Percentiles rank a stretch among this genome's conserved stretches.
Evolutionary conservation across 495 filamentous ascomycete genomes (phyloP).

Genomic region (Neurospora discreta): DNA sequence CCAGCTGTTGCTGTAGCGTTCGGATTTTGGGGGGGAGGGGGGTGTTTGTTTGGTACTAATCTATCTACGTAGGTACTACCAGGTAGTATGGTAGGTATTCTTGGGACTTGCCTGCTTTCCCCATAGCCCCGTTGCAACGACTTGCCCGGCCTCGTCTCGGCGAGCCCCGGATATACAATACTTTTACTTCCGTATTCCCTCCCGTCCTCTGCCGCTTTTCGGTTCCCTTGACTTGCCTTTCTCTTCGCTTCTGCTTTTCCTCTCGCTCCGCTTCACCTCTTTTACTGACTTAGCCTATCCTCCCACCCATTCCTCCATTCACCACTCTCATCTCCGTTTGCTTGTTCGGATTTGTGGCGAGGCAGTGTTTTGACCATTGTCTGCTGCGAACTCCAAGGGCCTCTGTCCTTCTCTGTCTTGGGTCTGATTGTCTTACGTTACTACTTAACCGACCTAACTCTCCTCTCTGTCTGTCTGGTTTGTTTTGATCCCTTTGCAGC

Average conservation of each 20-base stretch:
- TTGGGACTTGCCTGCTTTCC: not conserved
- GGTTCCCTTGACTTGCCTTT: not conserved
- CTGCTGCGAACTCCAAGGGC: not conserved
- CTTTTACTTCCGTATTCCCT: not conserved
- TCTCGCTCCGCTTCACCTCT: not conserved
- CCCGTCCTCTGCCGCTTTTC: not conserved
- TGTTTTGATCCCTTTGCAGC: no score
- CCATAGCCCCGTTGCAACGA: not conserved
- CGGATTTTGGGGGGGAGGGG: not conserved
- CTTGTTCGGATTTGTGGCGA: not conserved
- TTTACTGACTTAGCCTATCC: slow-evolving; percentile 4
- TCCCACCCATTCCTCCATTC: not conserved
- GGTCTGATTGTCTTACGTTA: not conserved
- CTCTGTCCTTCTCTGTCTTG: not conserved
- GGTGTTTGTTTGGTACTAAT: not conserved
- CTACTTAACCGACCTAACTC: not conserved
- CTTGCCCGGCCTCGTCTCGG: not conserved
- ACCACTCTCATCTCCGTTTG: not conserved
- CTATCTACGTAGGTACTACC: no score
- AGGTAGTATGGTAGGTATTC: not conserved
- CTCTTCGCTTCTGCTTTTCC: not conserved
- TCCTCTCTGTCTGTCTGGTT: not conserved
- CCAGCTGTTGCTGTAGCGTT: not conserved
- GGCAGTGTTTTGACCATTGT: not conserved
- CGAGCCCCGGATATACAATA: not conserved